These are phyloP conservation scores for Schizochytrium sp. DNA, from an alignment of 108 stramenopile genomes.

Conservation along the genomic window DNA sequence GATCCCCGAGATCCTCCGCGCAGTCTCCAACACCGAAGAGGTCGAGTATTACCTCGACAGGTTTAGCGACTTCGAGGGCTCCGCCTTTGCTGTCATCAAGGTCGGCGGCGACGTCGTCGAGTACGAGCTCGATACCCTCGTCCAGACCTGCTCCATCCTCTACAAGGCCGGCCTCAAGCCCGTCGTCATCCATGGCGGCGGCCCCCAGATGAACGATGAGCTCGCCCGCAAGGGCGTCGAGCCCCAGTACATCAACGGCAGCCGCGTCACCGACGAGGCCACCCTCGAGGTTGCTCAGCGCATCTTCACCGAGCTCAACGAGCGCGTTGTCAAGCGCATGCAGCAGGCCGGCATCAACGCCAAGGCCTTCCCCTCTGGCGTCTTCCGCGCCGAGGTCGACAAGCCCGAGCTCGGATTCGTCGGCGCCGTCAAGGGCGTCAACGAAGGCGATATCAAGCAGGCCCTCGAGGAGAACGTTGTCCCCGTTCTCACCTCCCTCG, in stretches of 20 bases:
- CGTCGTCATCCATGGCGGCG: conserved; percentile 87
- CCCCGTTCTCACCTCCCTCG: conserved; percentile 90
- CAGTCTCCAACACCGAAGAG: background rate
- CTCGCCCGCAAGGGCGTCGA: conserved; percentile 69
- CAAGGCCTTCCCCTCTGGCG: conserved; percentile 50
- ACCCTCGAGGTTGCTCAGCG: conserved; percentile 90
- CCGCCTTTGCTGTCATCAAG: conserved; percentile 25
- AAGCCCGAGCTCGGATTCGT: conserved; percentile 70
- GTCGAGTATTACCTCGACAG: background rate
- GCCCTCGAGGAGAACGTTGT: conserved; percentile 68
- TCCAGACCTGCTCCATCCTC: conserved; percentile 68
- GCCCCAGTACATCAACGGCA: conserved; percentile 71
- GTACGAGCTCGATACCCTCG: conserved; percentile 66
- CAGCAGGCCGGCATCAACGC: conserved; percentile 70
- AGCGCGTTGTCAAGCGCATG: conserved; percentile 71
- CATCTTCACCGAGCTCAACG: conserved; percentile 93
- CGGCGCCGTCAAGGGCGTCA: conserved; percentile 74
- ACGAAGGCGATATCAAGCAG: conserved; percentile 59
- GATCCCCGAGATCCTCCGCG: background rate
- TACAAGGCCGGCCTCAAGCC: conserved; percentile 70
- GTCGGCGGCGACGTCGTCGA: conserved; percentile 79
- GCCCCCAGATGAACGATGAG: conserved; percentile 79
- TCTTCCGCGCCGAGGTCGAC: conserved; percentile 51
- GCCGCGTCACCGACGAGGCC: conserved; percentile 70
- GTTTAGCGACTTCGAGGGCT: background rate